Conservation (phyloP, 805 yeast genomes). For the Ogataea paraovalis region DNA sequence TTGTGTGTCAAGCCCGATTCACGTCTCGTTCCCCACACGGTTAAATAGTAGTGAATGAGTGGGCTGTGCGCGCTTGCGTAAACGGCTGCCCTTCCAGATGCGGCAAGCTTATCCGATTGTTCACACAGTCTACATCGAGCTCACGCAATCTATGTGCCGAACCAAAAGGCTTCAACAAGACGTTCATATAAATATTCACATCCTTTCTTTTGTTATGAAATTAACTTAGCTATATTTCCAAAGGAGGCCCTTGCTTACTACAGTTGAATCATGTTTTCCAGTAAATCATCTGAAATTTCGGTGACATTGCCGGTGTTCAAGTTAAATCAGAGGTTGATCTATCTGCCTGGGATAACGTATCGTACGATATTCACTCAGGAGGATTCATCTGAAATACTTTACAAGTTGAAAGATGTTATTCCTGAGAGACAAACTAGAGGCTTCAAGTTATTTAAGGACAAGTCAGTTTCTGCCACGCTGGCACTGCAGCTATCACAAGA, state of each 20-base stretch:
- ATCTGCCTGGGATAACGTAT: conserved; percentile 61
- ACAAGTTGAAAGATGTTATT: conserved; percentile 9
- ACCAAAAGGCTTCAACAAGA: no score
- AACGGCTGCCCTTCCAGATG: conserved; percentile 2
- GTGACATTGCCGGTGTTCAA: conserved; percentile 20
- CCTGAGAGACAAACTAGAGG: background rate
- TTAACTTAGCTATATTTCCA: no score
- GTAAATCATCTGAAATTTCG: conserved; percentile 5
- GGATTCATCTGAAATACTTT: conserved; percentile 44
- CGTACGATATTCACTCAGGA: conserved; percentile 47
- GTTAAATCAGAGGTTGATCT: conserved; percentile 33
- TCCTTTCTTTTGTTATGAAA: background rate
- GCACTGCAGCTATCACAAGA: conserved; percentile 3
- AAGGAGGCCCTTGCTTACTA: no score
- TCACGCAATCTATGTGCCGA: no score
- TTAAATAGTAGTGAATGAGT: no score
- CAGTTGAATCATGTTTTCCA: background rate
- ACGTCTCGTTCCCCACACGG: background rate
- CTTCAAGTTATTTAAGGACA: background rate
- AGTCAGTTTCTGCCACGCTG: no score
- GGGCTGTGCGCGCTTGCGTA: background rate
- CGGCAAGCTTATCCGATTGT: conserved; percentile 10
- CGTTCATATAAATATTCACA: no score
- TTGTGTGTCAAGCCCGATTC: no score
- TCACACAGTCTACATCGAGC: background rate